phyloP scores from a whole-genome alignment of 305 asterid genomes.

The Solanum hybrid region DNA sequence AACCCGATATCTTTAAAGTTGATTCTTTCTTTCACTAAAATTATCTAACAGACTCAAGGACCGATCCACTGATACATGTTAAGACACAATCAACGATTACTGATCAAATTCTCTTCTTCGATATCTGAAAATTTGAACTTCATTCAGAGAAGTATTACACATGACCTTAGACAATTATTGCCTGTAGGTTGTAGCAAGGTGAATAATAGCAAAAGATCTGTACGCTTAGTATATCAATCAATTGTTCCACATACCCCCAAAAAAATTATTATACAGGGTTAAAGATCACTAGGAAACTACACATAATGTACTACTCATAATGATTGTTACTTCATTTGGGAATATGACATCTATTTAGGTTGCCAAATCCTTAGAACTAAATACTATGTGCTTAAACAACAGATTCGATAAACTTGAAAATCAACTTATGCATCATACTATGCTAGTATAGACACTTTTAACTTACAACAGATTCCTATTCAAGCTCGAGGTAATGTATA shows the following conservation, averaged over 20 bases:
- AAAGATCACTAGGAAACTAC: background rate
- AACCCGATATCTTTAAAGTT: background rate
- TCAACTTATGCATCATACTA: background rate
- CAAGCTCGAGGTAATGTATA: background rate
- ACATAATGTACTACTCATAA: background rate
- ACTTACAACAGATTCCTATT: background rate
- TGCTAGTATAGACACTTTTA: background rate
- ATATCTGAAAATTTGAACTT: background rate
- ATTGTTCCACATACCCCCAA: background rate
- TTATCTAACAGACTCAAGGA: background rate
- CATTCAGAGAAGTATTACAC: background rate
- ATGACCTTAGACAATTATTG: background rate
- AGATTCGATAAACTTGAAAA: background rate
- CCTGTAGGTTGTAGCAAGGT: background rate
- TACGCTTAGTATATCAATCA: background rate
- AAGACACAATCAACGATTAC: background rate
- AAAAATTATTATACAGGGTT: background rate
- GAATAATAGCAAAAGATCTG: background rate
- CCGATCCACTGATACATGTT: background rate
- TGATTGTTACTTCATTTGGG: background rate
- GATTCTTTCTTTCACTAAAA: background rate
- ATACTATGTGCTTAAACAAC: background rate
- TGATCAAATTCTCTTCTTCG: background rate
- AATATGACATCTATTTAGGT: background rate
- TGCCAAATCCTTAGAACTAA: background rate